A percentile compares a stretch with the other conserved stretches of the same genome.
phyloP scores from a whole-genome alignment of 2,329 filamentous ascomycete genomes.

The Colletotrichum eleusines region DNA sequence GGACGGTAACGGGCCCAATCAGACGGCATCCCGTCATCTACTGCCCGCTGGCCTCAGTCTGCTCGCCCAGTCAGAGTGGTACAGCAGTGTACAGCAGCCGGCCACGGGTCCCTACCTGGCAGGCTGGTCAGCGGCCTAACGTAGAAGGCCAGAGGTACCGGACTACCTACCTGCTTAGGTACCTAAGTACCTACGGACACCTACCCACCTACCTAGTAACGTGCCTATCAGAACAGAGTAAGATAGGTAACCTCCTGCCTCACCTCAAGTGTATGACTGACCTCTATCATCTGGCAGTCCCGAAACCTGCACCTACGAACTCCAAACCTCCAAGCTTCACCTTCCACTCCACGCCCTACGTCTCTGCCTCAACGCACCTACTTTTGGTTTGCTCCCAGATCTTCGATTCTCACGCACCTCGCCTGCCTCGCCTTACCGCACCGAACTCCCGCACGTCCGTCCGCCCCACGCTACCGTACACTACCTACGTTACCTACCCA shows the following conservation, averaged over 20 bases:
- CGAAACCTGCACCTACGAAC: constrained; percentile 35
- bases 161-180: not conserved
- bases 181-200: too few relatives aligned
- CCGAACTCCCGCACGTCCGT: constrained; percentile 15
- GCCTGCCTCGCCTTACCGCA: constrained; percentile 11
- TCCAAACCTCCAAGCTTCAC: constrained; percentile 37
- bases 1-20: constrained; percentile 28
- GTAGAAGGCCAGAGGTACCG: not conserved
- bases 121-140: not conserved
- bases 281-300: constrained; percentile 23
- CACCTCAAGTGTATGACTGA: constrained; percentile 12
- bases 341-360: constrained; percentile 22
- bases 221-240: not conserved
- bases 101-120: constrained; percentile 34
- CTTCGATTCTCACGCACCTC: constrained; percentile 27
- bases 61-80: constrained; percentile 28
- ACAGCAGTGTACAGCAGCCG: constrained; percentile 23
- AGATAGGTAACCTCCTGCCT: constrained; percentile 1
- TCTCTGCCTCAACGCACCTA: constrained; percentile 12
- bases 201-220: not conserved
- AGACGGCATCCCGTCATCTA: constrained; percentile 33
- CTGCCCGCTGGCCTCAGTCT: constrained; percentile 17
- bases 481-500: constrained; percentile 6
- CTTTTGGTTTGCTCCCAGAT: constrained; percentile 33
- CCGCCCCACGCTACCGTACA: constrained; percentile 13